Base-by-base conservation (phyloP, 306 rosid species). In the Quercus aquifolioides region DNA sequence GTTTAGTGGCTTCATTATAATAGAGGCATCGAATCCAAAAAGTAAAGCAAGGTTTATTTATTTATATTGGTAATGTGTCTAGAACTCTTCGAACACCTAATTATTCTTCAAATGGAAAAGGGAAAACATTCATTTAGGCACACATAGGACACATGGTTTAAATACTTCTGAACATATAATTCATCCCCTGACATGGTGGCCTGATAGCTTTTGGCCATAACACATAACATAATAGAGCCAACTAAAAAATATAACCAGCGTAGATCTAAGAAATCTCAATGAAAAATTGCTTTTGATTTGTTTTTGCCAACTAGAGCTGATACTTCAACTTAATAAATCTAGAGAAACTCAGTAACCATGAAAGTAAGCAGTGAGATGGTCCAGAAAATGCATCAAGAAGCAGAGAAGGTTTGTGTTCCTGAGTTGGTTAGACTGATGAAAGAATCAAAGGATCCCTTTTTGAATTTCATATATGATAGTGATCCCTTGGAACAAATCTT, bases 361-460 rank as follows among this genome's bases (percentile, higher is more conserved):
- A 26, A 26, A 26, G 28, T 26, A 2, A 26, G 28, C 28, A 26
- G 28, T 26, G 28, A 26, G 28, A 26, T 26, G 28, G 1, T 26
- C 1, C 28, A 26, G 28, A 26, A 26, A 2, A 26, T 26, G 28
- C 28, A 26, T 26, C 28, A 26, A 26, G 28, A 26, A 26, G 28
- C 28, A 26, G 28, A 26, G 28, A 26, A 26, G 28, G 28, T 26
- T 26, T 26, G 28, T 2, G 28, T 26, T 26, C 28, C 28, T 26
- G 28, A 26, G 28, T 26, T 26, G 2, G 2, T 26, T 2, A 26
- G 28, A 1, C 28, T 90, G 73, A 80, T 30, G 1, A 89, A 81
- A 85, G 97, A 86, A 84, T 90, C 99, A 55, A 85, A 78, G 41
- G 90, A 90, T 10, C 97, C 97, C 21, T 95, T 92, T 85, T 54